Conservation (phyloP, 2,329 filamentous ascomycete genomes). For the Trichoderma sp. region DNA sequence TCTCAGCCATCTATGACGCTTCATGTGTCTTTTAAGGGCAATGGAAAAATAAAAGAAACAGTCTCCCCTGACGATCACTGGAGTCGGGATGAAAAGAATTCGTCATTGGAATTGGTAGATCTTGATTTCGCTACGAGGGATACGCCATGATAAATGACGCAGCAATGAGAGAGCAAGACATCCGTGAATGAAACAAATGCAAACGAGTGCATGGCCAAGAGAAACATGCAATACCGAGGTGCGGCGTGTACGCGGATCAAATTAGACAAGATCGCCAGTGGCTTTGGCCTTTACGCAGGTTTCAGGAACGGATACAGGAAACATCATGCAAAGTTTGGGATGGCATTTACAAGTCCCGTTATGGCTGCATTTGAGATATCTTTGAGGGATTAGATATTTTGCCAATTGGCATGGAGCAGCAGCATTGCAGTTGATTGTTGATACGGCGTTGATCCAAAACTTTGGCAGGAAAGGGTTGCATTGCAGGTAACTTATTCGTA, state of each 20-base stretch:
- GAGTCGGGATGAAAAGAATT: neutral
- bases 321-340: neutral
- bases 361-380: neutral
- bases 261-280: neutral
- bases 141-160: neutral
- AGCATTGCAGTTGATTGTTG: neutral
- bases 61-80: constrained; percentile 8
- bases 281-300: neutral
- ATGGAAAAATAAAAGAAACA: neutral
- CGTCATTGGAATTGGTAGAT: neutral
- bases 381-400: neutral
- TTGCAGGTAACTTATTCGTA: neutral
- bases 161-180: neutral
- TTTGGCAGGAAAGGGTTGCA: neutral
- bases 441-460: neutral
- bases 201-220: neutral
- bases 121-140: constrained; percentile 4
- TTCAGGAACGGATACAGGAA: neutral
- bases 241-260: neutral
- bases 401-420: neutral
- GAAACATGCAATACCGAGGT: neutral
- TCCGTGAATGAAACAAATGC: neutral
- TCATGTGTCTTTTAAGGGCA: neutral
- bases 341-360: neutral
- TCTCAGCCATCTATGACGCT: neutral